Evolutionary conservation across 768 basidiomycete species (phyloP).

Genomic region (Brasilioporus rufonigricans): DNA sequence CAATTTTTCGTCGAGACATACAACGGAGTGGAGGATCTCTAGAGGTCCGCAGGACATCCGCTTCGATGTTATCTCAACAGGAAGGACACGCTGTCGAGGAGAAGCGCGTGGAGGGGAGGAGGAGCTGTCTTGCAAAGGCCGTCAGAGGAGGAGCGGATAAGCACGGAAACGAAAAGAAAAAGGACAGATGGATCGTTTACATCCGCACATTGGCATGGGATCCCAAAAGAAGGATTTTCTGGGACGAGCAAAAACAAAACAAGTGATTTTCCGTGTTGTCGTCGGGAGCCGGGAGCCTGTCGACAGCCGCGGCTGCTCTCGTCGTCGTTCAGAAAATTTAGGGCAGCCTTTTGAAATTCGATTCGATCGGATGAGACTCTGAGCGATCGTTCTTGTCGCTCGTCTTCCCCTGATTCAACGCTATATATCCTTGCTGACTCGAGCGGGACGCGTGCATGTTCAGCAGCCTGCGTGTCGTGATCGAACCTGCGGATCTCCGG

Average conservation of each 20-base stretch:
- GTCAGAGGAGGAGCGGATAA: constrained; percentile 16
- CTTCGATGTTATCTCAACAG: constrained; percentile 11
- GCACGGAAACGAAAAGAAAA: constrained; percentile 32
- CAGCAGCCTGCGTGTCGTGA: neutral
- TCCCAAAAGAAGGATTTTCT: constrained; percentile 21
- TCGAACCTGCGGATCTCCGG: constrained; percentile 1
- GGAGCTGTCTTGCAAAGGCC: constrained; percentile 1
- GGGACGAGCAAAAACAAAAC: constrained; percentile 20
- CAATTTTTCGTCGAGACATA: constrained; percentile 14
- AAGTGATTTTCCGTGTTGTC: constrained; percentile 21
- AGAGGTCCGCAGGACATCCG: constrained; percentile 23
- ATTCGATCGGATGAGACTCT: constrained; percentile 10
- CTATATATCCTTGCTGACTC: neutral
- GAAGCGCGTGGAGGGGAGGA: constrained; percentile 8
- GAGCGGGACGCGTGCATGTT: neutral
- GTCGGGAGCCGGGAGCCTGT: constrained; percentile 26
- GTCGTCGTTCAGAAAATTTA: constrained; percentile 24
- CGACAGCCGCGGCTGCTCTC: constrained; percentile 23
- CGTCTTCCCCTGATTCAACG: neutral
- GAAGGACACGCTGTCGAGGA: constrained; percentile 7
- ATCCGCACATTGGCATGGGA: constrained; percentile 30
- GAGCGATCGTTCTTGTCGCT: neutral
- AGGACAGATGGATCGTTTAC: constrained; percentile 25
- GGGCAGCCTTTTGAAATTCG: constrained; percentile 26
- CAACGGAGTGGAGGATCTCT: constrained; percentile 14